Percentiles rank a stretch among this genome's conserved stretches.
Conservation (phyloP, 2,329 filamentous ascomycete genomes). For the Botrytis tulipae region DNA sequence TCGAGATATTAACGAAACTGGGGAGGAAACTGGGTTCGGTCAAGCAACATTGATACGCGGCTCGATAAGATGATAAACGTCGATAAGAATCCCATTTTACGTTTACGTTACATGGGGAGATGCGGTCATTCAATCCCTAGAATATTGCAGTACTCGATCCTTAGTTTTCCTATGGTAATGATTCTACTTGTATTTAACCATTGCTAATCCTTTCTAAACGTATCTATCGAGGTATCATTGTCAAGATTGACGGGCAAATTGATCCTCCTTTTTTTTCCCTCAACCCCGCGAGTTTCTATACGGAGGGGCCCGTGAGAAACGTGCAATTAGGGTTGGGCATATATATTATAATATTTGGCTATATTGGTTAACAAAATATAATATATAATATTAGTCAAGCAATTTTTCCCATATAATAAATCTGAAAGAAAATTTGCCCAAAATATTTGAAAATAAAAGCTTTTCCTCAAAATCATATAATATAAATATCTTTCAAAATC, state of each 20-base stretch:
- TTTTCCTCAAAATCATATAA: too few relatives aligned
- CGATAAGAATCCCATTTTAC: neutral
- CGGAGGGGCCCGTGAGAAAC: neutral
- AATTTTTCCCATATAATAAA: too few relatives aligned
- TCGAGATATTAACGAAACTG: neutral
- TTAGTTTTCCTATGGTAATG: neutral
- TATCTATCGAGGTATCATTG: neutral
- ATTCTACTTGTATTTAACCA: neutral
- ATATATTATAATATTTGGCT: too few relatives aligned
- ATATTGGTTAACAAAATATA: too few relatives aligned
- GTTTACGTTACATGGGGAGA: conserved; percentile 12
- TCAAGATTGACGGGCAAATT: neutral
- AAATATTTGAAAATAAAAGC: too few relatives aligned
- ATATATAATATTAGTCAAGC: too few relatives aligned
- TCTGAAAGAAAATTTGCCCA: too few relatives aligned
- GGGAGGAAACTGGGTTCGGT: neutral
- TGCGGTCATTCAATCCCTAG: neutral
- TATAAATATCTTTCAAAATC: too few relatives aligned
- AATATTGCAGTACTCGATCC: neutral
- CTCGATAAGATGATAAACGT: conserved; percentile 9
- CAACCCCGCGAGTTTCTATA: neutral
- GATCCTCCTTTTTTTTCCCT: neutral
- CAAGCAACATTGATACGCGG: neutral
- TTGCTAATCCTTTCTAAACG: neutral
- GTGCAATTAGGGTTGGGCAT: too few relatives aligned